These are phyloP conservation scores for Chaetothyriales sp. DNA, from an alignment of 2,329 filamentous ascomycete species.

Conservation along the genomic window DNA sequence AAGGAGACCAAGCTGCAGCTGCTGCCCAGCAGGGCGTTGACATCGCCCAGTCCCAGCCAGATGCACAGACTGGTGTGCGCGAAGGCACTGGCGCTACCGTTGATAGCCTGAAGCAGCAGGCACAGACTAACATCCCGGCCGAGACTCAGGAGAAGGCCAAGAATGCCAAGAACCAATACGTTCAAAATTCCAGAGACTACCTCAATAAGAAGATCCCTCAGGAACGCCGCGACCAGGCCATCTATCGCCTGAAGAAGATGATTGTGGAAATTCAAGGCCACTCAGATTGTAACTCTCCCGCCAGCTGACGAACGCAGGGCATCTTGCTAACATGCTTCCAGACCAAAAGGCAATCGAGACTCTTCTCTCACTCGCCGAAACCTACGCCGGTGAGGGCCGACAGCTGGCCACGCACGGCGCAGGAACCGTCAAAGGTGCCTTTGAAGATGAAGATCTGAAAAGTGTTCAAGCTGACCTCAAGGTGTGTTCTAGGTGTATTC, in stretches of 20 bases:
- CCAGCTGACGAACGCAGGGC: constrained; percentile 17
- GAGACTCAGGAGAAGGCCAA: constrained; percentile 37
- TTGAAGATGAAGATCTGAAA: constrained; percentile 48
- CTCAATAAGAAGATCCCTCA: constrained; percentile 74
- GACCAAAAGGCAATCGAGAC: constrained; percentile 83
- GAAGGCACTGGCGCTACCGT: constrained; percentile 21
- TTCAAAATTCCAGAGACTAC: constrained; percentile 53
- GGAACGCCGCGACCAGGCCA: constrained; percentile 81
- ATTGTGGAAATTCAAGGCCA: constrained; percentile 92
- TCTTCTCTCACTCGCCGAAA: constrained; percentile 68
- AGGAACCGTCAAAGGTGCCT: constrained; percentile 59
- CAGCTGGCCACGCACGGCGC: constrained; percentile 49
- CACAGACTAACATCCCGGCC: constrained; percentile 51
- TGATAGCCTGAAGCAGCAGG: constrained; percentile 40
- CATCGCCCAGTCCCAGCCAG: constrained; percentile 35
- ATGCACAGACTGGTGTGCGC: constrained; percentile 23
- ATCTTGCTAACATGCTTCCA: constrained; percentile 20
- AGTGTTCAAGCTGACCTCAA: constrained; percentile 68
- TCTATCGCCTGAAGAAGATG: constrained; percentile 96
- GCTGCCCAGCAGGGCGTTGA: constrained; percentile 45
- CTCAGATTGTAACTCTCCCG: constrained; percentile 53
- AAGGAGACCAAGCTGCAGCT: constrained; percentile 47
- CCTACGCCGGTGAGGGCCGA: constrained; percentile 65
- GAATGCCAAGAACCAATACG: constrained; percentile 24
- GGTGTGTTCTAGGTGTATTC: constrained; percentile 36